Percentiles rank a stretch among this genome's conserved stretches.
Evolutionary conservation across 768 basidiomycete genomes (phyloP).

Genomic region (Calocybe indica): DNA sequence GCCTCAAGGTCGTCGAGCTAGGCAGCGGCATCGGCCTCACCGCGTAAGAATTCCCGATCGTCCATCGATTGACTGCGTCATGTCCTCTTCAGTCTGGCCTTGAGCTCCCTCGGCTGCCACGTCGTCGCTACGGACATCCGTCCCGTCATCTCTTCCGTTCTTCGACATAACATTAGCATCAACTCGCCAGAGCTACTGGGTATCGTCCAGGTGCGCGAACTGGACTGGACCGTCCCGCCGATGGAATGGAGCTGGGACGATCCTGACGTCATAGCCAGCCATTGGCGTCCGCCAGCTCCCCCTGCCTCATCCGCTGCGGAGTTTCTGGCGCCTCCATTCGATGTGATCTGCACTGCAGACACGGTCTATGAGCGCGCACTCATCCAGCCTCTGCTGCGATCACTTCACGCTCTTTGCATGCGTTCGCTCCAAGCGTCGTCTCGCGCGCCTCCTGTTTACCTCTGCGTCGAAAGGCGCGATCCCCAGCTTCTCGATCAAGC

Average conservation of each 20-base stretch:
- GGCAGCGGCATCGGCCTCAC: conserved; percentile 81
- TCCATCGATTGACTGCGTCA: neutral
- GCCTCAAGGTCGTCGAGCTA: conserved; percentile 57
- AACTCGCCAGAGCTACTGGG: conserved; percentile 40
- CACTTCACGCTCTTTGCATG: conserved; percentile 49
- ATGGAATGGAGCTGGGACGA: conserved; percentile 52
- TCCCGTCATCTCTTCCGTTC: conserved; percentile 57
- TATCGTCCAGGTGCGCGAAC: conserved; percentile 49
- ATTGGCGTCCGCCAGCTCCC: conserved; percentile 13
- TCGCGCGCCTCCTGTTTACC: conserved; percentile 41
- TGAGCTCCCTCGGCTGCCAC: conserved; percentile 66
- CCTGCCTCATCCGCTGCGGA: conserved; percentile 6
- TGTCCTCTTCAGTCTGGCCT: conserved; percentile 42
- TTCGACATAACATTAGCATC: conserved; percentile 51
- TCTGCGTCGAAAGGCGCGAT: conserved; percentile 78
- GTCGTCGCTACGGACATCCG: conserved; percentile 73
- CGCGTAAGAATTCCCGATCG: conserved; percentile 41
- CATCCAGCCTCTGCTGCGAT: conserved; percentile 61
- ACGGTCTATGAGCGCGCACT: conserved; percentile 68
- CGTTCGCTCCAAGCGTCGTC: conserved; percentile 24
- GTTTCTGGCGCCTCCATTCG: conserved; percentile 51
- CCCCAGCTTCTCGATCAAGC: conserved; percentile 54
- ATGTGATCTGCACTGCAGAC: conserved; percentile 79
- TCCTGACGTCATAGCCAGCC: conserved; percentile 26
- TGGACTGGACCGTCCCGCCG: conserved; percentile 65